Evolutionary conservation across 306 rosid genomes (phyloP), one percentile per base, ranked within the genome.

Genomic region (Fagus sylvatica): DNA sequence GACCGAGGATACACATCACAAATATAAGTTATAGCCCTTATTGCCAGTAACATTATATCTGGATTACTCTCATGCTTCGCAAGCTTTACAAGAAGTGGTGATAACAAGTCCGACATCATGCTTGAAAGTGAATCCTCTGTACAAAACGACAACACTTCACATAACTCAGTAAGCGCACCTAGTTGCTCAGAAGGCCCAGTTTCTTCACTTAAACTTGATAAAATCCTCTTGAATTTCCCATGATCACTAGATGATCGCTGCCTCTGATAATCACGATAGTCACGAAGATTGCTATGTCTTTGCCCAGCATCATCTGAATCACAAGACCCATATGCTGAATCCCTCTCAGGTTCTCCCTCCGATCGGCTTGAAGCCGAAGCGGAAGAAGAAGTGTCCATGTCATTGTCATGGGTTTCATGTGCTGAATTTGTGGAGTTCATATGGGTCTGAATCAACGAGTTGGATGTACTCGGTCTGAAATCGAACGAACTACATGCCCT

Each of bases 311-410:
- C 98, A 83, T 91, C 97, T 7, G 98, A 93, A 82, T 93, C 99
- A 84, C 97, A 95, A 30, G 98, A 95, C 53, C 93, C 97, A 76
- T 92, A 92, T 59, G 94, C 86, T 4, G 95, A 92, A 84, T 95
- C 97, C 88, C 82, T 91, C 77, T 93, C 98, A 4, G 76, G 91
- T 40, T 95, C 98, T 62, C 93, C 97, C 64, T 95, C 99, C 0
- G 98, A 91, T 49, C 77, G 90, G 75, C 94, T 90, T 60, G 96
- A 90, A 36, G 91, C 93, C 1, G 98, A 93, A 74, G 93, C 92
- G 82, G 97, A 91, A 1, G 97, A 92, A 53, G 97, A 91, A 75
- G 98, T 93, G 48, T 95, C 99, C 97, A 95, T 88, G 43, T 95
- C 97, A 76, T 92, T 86, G 22, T 93, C 98, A 81, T 82, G 88